Evolutionary conservation across 169 alveolate genomes (phyloP).

Genomic region (Eimeria tenella): DNA sequence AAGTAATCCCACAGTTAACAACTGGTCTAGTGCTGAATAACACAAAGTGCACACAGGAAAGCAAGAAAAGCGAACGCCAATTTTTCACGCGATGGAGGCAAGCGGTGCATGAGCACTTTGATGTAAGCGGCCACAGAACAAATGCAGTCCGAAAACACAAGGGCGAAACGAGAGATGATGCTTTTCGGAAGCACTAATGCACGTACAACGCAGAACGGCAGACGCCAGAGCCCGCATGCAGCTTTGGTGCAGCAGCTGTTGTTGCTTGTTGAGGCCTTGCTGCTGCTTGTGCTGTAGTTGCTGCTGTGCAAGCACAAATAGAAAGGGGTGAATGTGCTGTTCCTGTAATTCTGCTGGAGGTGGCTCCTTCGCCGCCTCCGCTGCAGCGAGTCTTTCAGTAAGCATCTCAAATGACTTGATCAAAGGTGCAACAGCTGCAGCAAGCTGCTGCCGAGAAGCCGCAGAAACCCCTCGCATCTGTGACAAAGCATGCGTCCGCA

Average conservation of each 20-base stretch:
- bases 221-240: slow-evolving; percentile 73
- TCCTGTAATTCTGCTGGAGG: slow-evolving; percentile 69
- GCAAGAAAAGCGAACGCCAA: background rate
- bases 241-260: slow-evolving; percentile 71
- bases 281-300: slow-evolving; percentile 70
- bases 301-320: slow-evolving; percentile 69
- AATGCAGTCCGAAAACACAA: too few species aligned
- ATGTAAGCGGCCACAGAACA: background rate
- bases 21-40: slow-evolving; percentile 63
- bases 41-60: background rate
- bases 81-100: background rate
- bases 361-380: slow-evolving; percentile 63
- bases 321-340: slow-evolving; percentile 74
- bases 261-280: slow-evolving; percentile 69
- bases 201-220: slow-evolving; percentile 68
- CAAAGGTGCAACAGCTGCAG: slow-evolving; percentile 70
- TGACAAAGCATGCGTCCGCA: slow-evolving; percentile 26
- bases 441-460: slow-evolving; percentile 66
- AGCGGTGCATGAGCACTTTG: background rate
- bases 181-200: background rate
- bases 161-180: background rate
- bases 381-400: slow-evolving; percentile 55
- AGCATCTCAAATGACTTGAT: slow-evolving; percentile 53
- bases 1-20: slow-evolving; percentile 56
- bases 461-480: slow-evolving; percentile 62